Evolutionary conservation across 345 rosid genomes (phyloP).

Genomic region (Punica granatum): DNA sequence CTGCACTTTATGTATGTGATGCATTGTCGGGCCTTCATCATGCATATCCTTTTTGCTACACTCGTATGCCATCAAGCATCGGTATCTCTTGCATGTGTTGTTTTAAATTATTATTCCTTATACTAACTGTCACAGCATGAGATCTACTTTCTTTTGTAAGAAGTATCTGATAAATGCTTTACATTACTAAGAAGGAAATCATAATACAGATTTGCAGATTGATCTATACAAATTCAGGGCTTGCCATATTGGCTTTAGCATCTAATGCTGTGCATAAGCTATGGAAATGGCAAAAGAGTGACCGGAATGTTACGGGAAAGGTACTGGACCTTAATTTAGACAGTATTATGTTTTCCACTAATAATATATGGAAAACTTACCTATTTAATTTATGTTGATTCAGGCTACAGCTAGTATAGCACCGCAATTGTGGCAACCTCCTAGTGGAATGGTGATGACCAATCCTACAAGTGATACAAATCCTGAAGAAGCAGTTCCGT

Average conservation of each 20-base stretch:
- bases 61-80: background rate
- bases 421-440: conserved; percentile 74
- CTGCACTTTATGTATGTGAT: background rate
- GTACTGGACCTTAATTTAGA: conserved; percentile 18
- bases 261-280: conserved; percentile 84
- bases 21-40: background rate
- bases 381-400: conserved; percentile 9
- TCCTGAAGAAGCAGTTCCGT: conserved; percentile 72
- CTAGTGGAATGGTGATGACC: conserved; percentile 62
- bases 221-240: conserved; percentile 73
- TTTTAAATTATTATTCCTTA: background rate
- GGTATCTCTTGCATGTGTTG: background rate
- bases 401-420: conserved; percentile 57
- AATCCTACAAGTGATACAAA: conserved; percentile 53
- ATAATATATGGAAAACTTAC: background rate
- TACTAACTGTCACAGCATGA: background rate
- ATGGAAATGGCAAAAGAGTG: conserved; percentile 82
- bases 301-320: conserved; percentile 38
- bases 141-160: background rate
- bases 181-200: conserved; percentile 5
- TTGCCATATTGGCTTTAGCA: conserved; percentile 66
- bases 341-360: background rate
- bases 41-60: background rate
- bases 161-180: background rate
- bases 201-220: conserved; percentile 57